Conservation (phyloP, 371 early-diverging fungal species). For the Saksenaea vasiformis region DNA sequence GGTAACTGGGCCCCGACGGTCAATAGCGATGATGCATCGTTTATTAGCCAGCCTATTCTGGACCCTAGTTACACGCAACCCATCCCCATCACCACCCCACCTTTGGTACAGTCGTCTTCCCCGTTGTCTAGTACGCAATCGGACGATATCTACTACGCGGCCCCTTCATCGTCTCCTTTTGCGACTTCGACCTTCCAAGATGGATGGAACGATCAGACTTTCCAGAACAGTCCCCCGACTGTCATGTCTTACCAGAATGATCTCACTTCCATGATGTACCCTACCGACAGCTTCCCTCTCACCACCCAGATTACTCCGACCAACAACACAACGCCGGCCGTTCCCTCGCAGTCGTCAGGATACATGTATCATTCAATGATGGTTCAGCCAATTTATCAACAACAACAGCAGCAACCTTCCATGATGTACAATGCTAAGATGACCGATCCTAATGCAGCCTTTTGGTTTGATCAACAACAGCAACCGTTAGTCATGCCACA, state of each 20-base stretch:
- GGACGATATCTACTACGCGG: neutral
- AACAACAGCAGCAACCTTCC: neutral
- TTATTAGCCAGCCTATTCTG: neutral
- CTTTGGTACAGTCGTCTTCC: slow-evolving; percentile 1
- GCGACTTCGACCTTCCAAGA: neutral
- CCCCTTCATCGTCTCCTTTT: neutral
- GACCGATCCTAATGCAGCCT: neutral
- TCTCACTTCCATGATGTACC: neutral
- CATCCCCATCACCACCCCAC: neutral
- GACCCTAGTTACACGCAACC: slow-evolving; percentile 1
- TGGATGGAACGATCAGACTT: neutral
- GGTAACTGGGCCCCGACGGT: neutral
- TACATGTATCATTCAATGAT: neutral
- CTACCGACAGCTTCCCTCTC: neutral
- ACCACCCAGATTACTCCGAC: neutral
- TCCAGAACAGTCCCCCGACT: neutral
- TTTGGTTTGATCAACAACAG: slow-evolving; percentile 1
- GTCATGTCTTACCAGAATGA: neutral
- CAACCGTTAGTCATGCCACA: neutral
- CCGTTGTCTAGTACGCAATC: neutral
- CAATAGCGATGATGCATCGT: neutral
- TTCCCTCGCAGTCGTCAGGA: neutral
- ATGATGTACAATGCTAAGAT: neutral
- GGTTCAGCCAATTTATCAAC: slow-evolving; percentile 1
- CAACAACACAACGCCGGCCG: neutral